Evolutionary conservation across 495 filamentous ascomycete genomes (phyloP).

Genomic region (Bacidia rubella): DNA sequence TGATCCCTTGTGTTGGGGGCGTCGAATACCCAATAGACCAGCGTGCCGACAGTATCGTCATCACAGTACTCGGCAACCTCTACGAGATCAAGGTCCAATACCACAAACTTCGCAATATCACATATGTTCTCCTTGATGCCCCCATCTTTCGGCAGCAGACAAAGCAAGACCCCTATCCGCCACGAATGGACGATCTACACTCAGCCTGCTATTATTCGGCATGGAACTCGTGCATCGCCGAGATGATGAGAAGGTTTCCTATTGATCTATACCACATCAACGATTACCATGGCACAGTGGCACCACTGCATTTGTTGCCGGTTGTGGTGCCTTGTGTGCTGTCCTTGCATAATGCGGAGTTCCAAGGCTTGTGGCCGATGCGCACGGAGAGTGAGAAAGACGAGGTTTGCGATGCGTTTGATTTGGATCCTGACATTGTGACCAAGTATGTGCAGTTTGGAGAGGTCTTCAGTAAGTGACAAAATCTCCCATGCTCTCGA

Average conservation of each 20-base stretch:
- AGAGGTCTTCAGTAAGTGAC: constrained; percentile 42
- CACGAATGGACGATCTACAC: constrained; percentile 35
- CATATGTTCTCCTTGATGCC: constrained; percentile 32
- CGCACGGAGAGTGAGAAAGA: constrained; percentile 41
- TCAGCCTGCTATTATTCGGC: constrained; percentile 47
- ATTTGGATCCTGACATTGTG: constrained; percentile 35
- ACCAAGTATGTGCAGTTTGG: constrained; percentile 54
- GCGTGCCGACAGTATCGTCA: constrained; percentile 27
- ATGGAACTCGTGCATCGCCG: constrained; percentile 49
- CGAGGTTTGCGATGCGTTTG: constrained; percentile 61
- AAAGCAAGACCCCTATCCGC: constrained; percentile 30
- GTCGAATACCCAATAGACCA: constrained; percentile 33
- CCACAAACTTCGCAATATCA: constrained; percentile 32
- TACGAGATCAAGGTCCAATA: constrained; percentile 32
- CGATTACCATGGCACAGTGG: constrained; percentile 65
- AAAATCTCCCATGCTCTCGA: not conserved
- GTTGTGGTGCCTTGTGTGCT: constrained; percentile 44
- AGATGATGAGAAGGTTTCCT: constrained; percentile 39
- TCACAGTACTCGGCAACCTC: constrained; percentile 26
- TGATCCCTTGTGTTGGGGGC: constrained; percentile 34
- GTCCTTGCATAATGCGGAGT: constrained; percentile 50
- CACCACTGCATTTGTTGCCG: constrained; percentile 55
- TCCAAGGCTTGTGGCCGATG: constrained; percentile 55
- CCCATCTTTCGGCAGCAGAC: constrained; percentile 32
- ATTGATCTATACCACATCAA: constrained; percentile 68